Percentiles rank a stretch among this genome's conserved stretches.
These are phyloP conservation scores for Niebla homalea DNA, from an alignment of 495 filamentous ascomycete species.

Conservation along the genomic window DNA sequence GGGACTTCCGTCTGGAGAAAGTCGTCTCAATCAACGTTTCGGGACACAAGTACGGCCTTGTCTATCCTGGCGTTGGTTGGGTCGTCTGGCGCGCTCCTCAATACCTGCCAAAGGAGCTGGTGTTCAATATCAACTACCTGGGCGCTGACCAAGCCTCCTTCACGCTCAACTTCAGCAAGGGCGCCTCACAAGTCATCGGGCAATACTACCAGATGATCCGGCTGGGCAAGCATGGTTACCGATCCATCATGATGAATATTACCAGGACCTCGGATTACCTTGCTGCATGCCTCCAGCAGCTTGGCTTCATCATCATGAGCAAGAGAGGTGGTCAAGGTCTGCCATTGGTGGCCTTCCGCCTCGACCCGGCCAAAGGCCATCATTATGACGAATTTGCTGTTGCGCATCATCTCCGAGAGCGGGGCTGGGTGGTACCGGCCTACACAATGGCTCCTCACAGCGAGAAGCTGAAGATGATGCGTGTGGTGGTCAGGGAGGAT, in stretches of 20 bases:
- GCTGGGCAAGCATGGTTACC: slow-evolving; percentile 77
- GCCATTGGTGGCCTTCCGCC: slow-evolving; percentile 74
- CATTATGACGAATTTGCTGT: slow-evolving; percentile 73
- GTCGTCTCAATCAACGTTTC: slow-evolving; percentile 88
- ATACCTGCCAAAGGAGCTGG: slow-evolving; percentile 74
- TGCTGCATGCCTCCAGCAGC: slow-evolving; percentile 46
- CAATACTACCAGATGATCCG: slow-evolving; percentile 95
- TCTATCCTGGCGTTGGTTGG: slow-evolving; percentile 66
- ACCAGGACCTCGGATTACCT: slow-evolving; percentile 77
- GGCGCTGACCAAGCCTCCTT: slow-evolving; percentile 91
- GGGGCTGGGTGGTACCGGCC: slow-evolving; percentile 83
- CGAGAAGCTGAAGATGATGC: slow-evolving; percentile 66
- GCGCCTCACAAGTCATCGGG: slow-evolving; percentile 81
- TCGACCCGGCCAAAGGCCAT: slow-evolving; percentile 42
- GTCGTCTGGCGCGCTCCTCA: slow-evolving; percentile 76
- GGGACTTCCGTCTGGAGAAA: slow-evolving; percentile 79
- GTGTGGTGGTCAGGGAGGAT: slow-evolving; percentile 80
- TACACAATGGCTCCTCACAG: slow-evolving; percentile 90
- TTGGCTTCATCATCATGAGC: slow-evolving; percentile 79
- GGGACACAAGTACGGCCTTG: slow-evolving; percentile 73
- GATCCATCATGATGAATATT: slow-evolving; percentile 75
- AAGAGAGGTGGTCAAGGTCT: slow-evolving; percentile 59
- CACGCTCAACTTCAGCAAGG: slow-evolving; percentile 94
- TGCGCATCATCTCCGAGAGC: slow-evolving; percentile 67
- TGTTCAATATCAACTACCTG: slow-evolving; percentile 97